Evolutionary conservation across 2,329 filamentous ascomycete genomes (phyloP).

Genomic region (Bretziella fagacearum): DNA sequence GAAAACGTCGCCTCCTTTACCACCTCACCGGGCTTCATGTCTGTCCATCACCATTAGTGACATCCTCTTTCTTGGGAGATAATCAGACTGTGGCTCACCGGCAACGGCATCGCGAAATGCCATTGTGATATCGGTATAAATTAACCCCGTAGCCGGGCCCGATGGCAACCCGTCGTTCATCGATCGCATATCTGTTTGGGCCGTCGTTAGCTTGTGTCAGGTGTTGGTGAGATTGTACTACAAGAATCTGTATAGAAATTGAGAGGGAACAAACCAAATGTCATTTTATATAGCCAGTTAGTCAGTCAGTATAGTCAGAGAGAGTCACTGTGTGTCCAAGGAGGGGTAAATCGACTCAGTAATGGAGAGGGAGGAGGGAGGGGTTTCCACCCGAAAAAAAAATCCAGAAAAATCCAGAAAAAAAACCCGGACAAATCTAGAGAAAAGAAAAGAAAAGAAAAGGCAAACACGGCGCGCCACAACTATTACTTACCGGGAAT

Average conservation of each 20-base stretch:
- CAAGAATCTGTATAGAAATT: neutral
- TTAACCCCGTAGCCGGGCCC: constrained; percentile 7
- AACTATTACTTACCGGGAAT: constrained; percentile 13
- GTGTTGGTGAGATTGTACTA: too few species aligned
- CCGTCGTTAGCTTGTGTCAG: too few species aligned
- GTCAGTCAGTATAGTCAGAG: neutral
- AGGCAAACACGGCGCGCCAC: neutral
- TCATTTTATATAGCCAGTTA: neutral
- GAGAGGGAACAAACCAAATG: neutral
- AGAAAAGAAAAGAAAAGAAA: neutral
- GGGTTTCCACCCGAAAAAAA: too few species aligned
- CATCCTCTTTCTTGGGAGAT: neutral
- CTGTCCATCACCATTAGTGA: neutral
- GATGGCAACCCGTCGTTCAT: neutral
- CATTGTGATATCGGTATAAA: constrained; percentile 13
- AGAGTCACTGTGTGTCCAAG: neutral
- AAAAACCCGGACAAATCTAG: neutral
- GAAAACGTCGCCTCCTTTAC: constrained; percentile 92
- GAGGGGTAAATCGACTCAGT: neutral
- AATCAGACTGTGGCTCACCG: constrained; percentile 6
- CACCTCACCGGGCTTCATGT: constrained; percentile 43
- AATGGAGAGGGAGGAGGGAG: neutral
- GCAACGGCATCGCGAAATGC: constrained; percentile 10
- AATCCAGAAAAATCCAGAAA: neutral
- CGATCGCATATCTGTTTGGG: neutral